phyloP scores from a whole-genome alignment of 2,329 filamentous ascomycete species.

The Aureobasidium sp. region DNA sequence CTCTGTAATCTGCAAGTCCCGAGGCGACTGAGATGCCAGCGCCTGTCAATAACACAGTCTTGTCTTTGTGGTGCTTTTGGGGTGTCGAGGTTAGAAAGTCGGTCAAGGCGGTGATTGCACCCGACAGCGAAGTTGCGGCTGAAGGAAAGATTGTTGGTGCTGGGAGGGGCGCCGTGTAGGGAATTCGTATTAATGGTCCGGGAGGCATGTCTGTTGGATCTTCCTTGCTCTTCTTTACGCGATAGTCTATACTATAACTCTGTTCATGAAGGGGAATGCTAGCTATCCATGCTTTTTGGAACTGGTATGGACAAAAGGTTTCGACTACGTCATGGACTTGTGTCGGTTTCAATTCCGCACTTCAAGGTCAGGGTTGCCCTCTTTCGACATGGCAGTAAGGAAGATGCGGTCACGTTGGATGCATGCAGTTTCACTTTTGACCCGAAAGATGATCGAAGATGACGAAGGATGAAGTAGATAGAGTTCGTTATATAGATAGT shows the following conservation, averaged over 20 bases:
- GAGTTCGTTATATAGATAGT: too few species aligned
- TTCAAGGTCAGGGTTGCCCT: too few species aligned
- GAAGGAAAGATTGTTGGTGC: conserved; percentile 78
- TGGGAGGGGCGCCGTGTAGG: conserved; percentile 87
- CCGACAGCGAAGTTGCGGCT: conserved; percentile 72
- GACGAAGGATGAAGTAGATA: neutral
- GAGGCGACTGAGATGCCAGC: conserved; percentile 95
- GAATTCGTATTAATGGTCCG: conserved; percentile 77
- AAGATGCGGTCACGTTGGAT: too few species aligned
- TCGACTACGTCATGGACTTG: conserved; percentile 15
- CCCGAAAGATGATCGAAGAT: neutral
- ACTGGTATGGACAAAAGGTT: neutral
- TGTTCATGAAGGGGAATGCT: neutral
- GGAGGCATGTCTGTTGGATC: neutral
- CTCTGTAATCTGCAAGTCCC: conserved; percentile 93
- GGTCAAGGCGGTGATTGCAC: conserved; percentile 80
- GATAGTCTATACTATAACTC: neutral
- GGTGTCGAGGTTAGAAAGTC: conserved; percentile 73
- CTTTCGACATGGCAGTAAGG: too few species aligned
- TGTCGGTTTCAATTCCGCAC: conserved; percentile 11
- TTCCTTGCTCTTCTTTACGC: neutral
- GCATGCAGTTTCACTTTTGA: too few species aligned
- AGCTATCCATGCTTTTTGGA: conserved; percentile 5
- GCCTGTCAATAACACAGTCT: conserved; percentile 77
- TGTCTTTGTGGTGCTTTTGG: conserved; percentile 48